These are phyloP conservation scores for Penicillium concentricum DNA, from an alignment of 2,329 filamentous ascomycete species.

Conservation along the genomic window DNA sequence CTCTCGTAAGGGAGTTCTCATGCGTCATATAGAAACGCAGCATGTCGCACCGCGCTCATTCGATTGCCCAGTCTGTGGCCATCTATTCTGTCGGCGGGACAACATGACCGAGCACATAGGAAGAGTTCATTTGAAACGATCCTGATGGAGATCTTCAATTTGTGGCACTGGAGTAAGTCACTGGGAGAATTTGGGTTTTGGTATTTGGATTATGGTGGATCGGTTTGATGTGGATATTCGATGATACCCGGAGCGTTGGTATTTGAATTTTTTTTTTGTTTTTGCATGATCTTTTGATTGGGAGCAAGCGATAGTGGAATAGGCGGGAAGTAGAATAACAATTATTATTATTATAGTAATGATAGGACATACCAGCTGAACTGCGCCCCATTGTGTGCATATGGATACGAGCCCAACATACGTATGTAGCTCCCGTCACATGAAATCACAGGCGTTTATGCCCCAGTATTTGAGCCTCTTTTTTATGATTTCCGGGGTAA, in stretches of 20 bases:
- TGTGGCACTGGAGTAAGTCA: background rate
- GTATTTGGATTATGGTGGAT: background rate
- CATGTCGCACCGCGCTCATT: background rate
- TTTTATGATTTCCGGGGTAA: background rate
- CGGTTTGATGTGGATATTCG: background rate
- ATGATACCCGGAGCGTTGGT: background rate
- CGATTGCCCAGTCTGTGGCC: background rate
- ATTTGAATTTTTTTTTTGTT: background rate
- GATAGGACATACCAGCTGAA: background rate
- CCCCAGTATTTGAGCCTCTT: no score
- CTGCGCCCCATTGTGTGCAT: background rate
- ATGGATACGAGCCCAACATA: background rate
- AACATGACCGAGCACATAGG: background rate
- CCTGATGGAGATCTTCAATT: background rate
- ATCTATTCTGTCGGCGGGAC: background rate
- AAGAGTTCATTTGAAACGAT: background rate
- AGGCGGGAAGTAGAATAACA: background rate
- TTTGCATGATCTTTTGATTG: background rate
- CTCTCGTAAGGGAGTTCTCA: background rate
- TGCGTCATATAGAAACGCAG: slow-evolving; percentile 1
- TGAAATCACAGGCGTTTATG: background rate
- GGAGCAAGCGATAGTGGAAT: background rate
- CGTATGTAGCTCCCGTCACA: background rate
- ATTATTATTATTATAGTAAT: background rate
- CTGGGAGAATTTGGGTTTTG: background rate